Percentiles rank a stretch among this genome's conserved stretches.
These are phyloP conservation scores for Knufia fluminis DNA, from an alignment of 2,329 filamentous ascomycete species.

Conservation along the genomic window DNA sequence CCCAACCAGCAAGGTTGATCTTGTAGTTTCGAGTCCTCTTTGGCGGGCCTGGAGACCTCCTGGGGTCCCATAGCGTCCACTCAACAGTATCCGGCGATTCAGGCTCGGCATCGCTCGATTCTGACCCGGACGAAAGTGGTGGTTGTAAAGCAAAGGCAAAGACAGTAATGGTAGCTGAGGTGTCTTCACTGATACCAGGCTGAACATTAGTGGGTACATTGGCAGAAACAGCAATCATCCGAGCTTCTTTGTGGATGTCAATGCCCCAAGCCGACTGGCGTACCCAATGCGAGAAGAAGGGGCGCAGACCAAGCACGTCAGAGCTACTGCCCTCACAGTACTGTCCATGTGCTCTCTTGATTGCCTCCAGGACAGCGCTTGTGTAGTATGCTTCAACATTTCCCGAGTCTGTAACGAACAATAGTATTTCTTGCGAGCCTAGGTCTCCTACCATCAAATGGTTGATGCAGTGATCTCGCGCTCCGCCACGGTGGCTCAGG, in stretches of 20 bases:
- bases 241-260: slow-evolving; percentile 69
- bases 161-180: slow-evolving; percentile 21
- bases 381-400: slow-evolving; percentile 65
- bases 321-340: slow-evolving; percentile 23
- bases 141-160: slow-evolving; percentile 34
- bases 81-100: slow-evolving; percentile 12
- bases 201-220: slow-evolving; percentile 44
- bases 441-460: slow-evolving; percentile 60
- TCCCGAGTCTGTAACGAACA: slow-evolving; percentile 63
- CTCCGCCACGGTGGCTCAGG: slow-evolving; percentile 34
- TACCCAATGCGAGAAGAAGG: slow-evolving; percentile 69
- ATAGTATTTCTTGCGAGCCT: slow-evolving; percentile 59
- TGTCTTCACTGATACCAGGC: slow-evolving; percentile 15
- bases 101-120: slow-evolving; percentile 14
- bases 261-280: slow-evolving; percentile 78
- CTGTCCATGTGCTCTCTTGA: slow-evolving; percentile 28
- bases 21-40: slow-evolving; percentile 34
- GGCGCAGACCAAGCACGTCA: slow-evolving; percentile 29
- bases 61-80: slow-evolving; percentile 17
- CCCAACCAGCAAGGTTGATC: slow-evolving; percentile 30
- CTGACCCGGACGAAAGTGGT: slow-evolving; percentile 18
- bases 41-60: slow-evolving; percentile 2
- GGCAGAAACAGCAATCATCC: slow-evolving; percentile 75
- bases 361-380: slow-evolving; percentile 38
- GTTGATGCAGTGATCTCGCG: slow-evolving; percentile 54